Evolutionary conservation across 176 grass and related monocot genomes (phyloP).

Genomic region (Phragmites australis): DNA sequence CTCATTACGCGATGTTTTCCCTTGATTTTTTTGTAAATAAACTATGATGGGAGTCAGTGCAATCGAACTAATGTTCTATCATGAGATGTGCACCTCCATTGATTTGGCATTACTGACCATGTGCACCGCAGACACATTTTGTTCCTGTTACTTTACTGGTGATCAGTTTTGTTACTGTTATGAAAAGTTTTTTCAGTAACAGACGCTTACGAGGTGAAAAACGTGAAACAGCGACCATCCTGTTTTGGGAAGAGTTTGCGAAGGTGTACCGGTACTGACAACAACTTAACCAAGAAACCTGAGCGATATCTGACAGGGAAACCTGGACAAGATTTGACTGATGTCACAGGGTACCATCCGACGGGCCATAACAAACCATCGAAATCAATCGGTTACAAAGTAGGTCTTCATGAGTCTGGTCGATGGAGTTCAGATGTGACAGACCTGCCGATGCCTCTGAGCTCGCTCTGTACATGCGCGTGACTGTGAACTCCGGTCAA

Average conservation of each 20-base stretch:
- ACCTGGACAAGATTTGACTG: not conserved
- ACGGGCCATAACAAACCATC: not conserved
- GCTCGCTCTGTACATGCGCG: not conserved
- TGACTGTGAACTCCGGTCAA: conserved; percentile 2
- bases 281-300: not conserved
- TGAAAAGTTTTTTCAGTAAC: not conserved
- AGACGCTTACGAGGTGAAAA: not conserved
- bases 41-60: conserved; percentile 6
- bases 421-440: not conserved
- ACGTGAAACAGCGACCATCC: not conserved
- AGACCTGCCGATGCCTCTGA: not conserved
- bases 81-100: not conserved
- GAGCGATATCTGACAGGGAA: conserved; percentile 1
- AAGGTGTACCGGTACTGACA: not conserved
- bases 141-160: not conserved
- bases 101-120: not conserved
- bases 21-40: conserved; percentile 48
- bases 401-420: not conserved
- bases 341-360: not conserved
- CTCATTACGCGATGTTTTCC: conserved; percentile 55
- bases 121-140: not conserved
- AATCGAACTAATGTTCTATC: conserved; percentile 5
- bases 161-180: not conserved
- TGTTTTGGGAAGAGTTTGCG: not conserved
- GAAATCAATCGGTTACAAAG: not conserved